Evolutionary conservation across 192 early-diverging fungal genomes (phyloP).

Genomic region (Rhizophagus sp.): DNA sequence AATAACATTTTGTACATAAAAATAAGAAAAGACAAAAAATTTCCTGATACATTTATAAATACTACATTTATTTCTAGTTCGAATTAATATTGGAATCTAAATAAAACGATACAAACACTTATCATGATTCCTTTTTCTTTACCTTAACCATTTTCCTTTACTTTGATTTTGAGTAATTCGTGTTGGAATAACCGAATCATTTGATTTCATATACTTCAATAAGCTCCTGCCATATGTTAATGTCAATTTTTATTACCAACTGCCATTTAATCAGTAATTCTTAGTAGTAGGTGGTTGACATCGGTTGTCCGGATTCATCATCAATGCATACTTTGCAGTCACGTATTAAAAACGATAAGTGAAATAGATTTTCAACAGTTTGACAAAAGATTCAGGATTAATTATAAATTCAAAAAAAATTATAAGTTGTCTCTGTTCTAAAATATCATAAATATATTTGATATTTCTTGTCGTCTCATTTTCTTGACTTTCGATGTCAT

Average conservation of each 20-base stretch:
- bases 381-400: conserved; percentile 92
- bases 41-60: too few relatives aligned
- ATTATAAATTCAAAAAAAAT: conserved; percentile 85
- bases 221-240: conserved; percentile 66
- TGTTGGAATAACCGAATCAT: conserved; percentile 62
- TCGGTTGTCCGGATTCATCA: conserved; percentile 68
- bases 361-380: conserved; percentile 96
- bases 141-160: conserved; percentile 49
- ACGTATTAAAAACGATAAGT: conserved; percentile 91
- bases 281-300: conserved; percentile 68
- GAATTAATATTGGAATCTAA: too few relatives aligned
- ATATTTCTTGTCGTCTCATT: conserved; percentile 89
- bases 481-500: conserved; percentile 74
- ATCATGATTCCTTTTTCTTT: too few relatives aligned
- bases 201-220: conserved; percentile 68
- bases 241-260: conserved; percentile 73
- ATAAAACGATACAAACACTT: too few relatives aligned
- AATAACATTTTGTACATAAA: too few relatives aligned
- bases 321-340: conserved; percentile 80
- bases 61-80: too few relatives aligned
- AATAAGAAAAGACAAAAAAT: too few relatives aligned
- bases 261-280: conserved; percentile 75
- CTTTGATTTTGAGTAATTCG: conserved; percentile 34
- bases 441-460: conserved; percentile 59
- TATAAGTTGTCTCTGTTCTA: conserved; percentile 57